Evolutionary conservation across 2,329 filamentous ascomycete genomes (phyloP), one percentile per base, ranked within the genome.

Genomic region (Stromatinia cepivora): DNA sequence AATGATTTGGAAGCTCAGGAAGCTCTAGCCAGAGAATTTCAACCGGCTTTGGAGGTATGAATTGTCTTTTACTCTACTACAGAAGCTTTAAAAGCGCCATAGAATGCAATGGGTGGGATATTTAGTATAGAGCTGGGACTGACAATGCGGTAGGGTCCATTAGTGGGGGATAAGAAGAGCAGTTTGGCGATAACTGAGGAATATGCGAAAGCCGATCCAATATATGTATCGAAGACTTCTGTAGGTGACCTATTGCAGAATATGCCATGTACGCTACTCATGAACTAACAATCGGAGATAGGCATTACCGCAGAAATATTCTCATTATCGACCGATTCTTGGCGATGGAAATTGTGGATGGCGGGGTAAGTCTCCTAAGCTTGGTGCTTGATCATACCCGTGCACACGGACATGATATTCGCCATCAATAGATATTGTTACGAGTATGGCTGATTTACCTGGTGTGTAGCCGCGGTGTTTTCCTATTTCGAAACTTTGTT

Each of bases 261-360:
- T 11, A 15, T 50, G 48, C 52, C 65, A 70, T n/a, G 57, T 61
- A 58, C 17, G 31, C 10, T 34, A 36, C 63, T 22, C 73, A 61
- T 22, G 4, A 15, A 57, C 57, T 70, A 22, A 62, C 25, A 11
- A 53, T 45, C 13, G 46, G 17, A 36, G 9, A 66, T 75, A 97
- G 93, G 86, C 89, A 28, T 85, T 99, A 67, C 91, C 93, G 9
- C 85, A 90, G 75, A 92, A 90, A 69, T 97, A 97, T 80, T 92
- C 92, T 28, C 90, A 93, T 78, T 97, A 94, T 78, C 92, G 95
- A 68, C 90, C 90, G 15, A 88, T 97, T 79, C 90, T 91, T 80
- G 94, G 95, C 66, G 94, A 98, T 81, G 95, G 95, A 70, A 96
- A 97, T 79, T 98, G 95, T 81, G 95, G 94, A 77, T 98, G 95